Evolutionary conservation across 2,329 filamentous ascomycete genomes (phyloP), one percentile per base, ranked within the genome.

Genomic region (Aspergillus clavatus): DNA sequence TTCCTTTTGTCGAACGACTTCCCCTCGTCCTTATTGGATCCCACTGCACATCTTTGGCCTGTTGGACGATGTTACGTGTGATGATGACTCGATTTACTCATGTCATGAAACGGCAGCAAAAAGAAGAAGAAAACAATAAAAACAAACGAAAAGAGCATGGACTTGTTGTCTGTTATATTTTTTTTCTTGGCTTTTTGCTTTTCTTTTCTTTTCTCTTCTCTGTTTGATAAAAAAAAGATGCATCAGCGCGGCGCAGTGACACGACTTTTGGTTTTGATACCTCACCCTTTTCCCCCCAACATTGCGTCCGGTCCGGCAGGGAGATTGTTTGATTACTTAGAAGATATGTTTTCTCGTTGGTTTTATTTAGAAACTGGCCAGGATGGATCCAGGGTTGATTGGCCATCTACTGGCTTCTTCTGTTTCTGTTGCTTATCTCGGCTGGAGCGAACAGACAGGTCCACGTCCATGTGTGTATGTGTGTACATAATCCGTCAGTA

Each of bases 191-290:
- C 29, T 39, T 10, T n/a, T n/a, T n/a, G n/a, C n/a, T n/a, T n/a
- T n/a, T n/a, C n/a, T n/a, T n/a, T n/a, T n/a, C n/a, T n/a, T n/a
- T n/a, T n/a, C n/a, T n/a, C n/a, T n/a, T n/a, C n/a, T n/a, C n/a
- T n/a, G n/a, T n/a, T n/a, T n/a, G n/a, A n/a, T n/a, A n/a, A n/a
- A n/a, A n/a, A n/a, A n/a, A n/a, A n/a, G 46, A 48, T 53, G 51
- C 51, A 53, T 53, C 45, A 51, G 51, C 51, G 36, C 36, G 51
- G 49, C 46, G 46, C 46, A 40, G 40, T 36, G 33, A 44, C 36
- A 23, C 22, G 21, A 23, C 18, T 42, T 28, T 42, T 36, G 31
- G 31, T 18, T n/a, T 42, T 23, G 29, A 11, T 46, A 24, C 27
- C 24, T 44, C 42, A n/a, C 10, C 22, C 33, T 22, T 12, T 29